Base-by-base conservation (phyloP, 164 flowering plant genomes). In the Litsea cubeba region DNA sequence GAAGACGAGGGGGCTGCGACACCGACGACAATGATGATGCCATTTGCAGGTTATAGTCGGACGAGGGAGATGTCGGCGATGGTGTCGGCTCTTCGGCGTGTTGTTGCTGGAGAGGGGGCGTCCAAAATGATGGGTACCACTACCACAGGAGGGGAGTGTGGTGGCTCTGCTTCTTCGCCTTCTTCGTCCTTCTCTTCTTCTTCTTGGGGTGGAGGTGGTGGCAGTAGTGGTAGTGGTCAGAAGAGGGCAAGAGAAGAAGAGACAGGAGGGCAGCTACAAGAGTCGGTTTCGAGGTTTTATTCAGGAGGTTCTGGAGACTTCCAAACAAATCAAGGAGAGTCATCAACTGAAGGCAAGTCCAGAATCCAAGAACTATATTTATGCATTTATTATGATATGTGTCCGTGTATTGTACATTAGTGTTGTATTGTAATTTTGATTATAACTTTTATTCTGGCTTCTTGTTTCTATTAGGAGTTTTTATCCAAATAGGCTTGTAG, bases 21-120 rank as follows among this genome's bases (percentile, higher is more conserved):
- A 23, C 10, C 60, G 15, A 3, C 18, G 60, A 54, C 60, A 18
- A 54, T 17, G 60, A 1, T 20, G n/a, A 4, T 20, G 17, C n/a
- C 60, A 5, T 65, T 51, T 23, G 50, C 60, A 4, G 50, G 71
- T 7, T 50, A 50, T 63, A 49, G 57, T n/a, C 75, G 84, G 12
- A 77, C 79, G 71, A 74, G 79, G 69, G 92, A 89, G 80, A 89
- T 86, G 88, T 75, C 76, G 2, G 84, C 76, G 0, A 89, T 89
- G 86, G 90, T 89, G 0, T 79, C 88, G 2, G 89, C 92, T 65
- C 73, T 87, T 65, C 82, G 83, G 1, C 85, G 79, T 22, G 90
- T 89, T 15, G 85, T 89, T 10, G 66, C 85, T 1, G 89, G 89
- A 1, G 79, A 79, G 8, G 72, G 28, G 65, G 8, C 46, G 30